A percentile compares a stretch with the other conserved stretches of the same genome.
Conservation (phyloP, 345 rosid genomes). For the Salix viminalis region DNA sequence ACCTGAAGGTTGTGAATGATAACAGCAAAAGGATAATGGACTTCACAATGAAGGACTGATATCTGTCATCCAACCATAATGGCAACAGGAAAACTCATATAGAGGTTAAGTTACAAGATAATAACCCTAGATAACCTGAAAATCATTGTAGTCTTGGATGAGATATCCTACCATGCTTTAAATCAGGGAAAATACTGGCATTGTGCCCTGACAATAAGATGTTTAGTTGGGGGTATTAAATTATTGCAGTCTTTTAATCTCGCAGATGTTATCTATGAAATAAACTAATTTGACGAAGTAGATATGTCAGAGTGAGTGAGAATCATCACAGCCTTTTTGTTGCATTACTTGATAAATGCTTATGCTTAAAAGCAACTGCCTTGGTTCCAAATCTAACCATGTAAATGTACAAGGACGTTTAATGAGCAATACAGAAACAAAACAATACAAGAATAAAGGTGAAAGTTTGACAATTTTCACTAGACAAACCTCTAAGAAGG, state of each 20-base stretch:
- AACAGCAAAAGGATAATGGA: background rate
- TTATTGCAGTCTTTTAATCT: background rate
- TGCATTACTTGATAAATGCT: too few relatives aligned
- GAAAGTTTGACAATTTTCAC: background rate
- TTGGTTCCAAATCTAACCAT: too few relatives aligned
- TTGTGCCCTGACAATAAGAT: background rate
- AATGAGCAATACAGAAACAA: background rate
- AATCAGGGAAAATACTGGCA: background rate
- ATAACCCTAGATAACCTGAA: too few relatives aligned
- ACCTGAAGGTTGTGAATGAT: too few relatives aligned
- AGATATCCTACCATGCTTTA: background rate
- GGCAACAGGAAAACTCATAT: too few relatives aligned
- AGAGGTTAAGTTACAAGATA: too few relatives aligned
- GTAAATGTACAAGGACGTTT: background rate
- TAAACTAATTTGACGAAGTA: too few relatives aligned
- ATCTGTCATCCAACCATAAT: background rate
- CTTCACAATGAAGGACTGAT: background rate
- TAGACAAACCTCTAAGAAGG: conserved; percentile 78
- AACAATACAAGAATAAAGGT: background rate
- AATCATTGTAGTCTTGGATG: too few relatives aligned
- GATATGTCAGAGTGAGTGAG: too few relatives aligned
- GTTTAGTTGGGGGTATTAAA: background rate
- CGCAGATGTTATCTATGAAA: background rate
- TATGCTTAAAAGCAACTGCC: too few relatives aligned
- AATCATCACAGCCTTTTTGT: too few relatives aligned